Base-by-base conservation (phyloP, 2,329 filamentous ascomycete species). In the Aplosporella prunicola region DNA sequence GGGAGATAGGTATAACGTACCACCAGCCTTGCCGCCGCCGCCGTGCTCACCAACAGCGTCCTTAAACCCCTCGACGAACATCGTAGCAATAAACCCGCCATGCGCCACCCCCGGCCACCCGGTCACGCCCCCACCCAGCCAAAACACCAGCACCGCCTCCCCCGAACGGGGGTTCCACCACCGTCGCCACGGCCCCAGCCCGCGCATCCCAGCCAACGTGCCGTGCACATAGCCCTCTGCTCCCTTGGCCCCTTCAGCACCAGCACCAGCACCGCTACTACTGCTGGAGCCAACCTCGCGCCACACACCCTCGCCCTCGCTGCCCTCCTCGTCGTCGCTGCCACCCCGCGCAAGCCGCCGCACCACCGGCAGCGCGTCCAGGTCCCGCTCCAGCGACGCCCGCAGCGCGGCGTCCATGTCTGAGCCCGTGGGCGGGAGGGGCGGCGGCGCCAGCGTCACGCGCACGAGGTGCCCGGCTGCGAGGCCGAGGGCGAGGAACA, bases 61-160 rank as follows among this genome's bases (percentile, higher is more conserved):
- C n/a, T 76, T 76, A 43, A 84, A 66, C 35, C 70, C 72, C 62
- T 87, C 82, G 54, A 83, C 74, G 24, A 87, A 59, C 3, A 83
- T 56, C 1, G 78, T 85, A 6, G 78, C 79, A 32, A 82, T 67
- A 5, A 71, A 66, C 10, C 82, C 82, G 39, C 82, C 82, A 60
- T 89, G 82, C 35, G 77, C 75, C 26, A 82, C 66, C 9, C 72
- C 71, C 2, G 82, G 82, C 79, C 80, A 88, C 4, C 83, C 82
- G 32, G 70, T 65, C 14, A 80, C 52, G 1, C 66, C 72, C n/a
- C 65, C 56, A 5, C 82, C 83, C 37, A 87, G 69, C 64, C 70
- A 82, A 4, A 87, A 63, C n/a, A 87, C 67, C 33, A 68, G 72
- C 9, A 79, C 61, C 22, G 76, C 56, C 48, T 76, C 72, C 46